Base-by-base conservation (phyloP, 2,329 filamentous ascomycete species). In the Ophiostoma sp. region DNA sequence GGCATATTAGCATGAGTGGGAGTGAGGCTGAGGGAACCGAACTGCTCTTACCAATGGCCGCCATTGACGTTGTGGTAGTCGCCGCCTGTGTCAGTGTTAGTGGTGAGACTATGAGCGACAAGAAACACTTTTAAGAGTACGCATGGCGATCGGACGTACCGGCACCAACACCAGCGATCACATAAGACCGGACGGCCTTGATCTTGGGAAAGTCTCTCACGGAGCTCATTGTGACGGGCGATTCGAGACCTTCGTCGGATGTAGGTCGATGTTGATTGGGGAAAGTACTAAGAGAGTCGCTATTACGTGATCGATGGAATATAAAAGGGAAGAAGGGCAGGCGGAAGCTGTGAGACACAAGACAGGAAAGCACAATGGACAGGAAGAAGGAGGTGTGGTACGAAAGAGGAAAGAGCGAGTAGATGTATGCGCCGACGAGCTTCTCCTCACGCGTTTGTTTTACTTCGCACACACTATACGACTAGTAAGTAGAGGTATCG, bases 11-110 rank as follows among this genome's bases (percentile, higher is more conserved):
- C 23, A 31, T 31, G 57, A n/a, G 57, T 39, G 39, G n/a, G 48
- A 41, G 66, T 33, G n/a, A 36, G 4, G 1, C 6, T 8, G 10
- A 23, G 44, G 36, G 35, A 48, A 65, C 48, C 15, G 8, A 31
- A 67, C 11, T n/a, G 35, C 7, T n/a, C 82, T 74, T 80, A 89
- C 88, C 88, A 90, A 76, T 90, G 88, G 31, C 87, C 87, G 44
- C 86, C 85, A 74, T 92, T 86, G 76, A 96, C 94, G 84, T 97
- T 97, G 84, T 97, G 94, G 79, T 97, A 97, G 78, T 94, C 91
- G 73, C 91, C 90, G 71, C 90, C 90, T 80, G 80, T 80, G 80
- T 80, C 6, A 1, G 80, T 73, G 73, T 70, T 23, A 72, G 67
- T 35, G 67, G 17, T 23, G n/a, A 33, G 57, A 8, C 2, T 11